These are phyloP conservation scores for Salix purpurea DNA, from an alignment of 345 rosid species.

Conservation along the genomic window DNA sequence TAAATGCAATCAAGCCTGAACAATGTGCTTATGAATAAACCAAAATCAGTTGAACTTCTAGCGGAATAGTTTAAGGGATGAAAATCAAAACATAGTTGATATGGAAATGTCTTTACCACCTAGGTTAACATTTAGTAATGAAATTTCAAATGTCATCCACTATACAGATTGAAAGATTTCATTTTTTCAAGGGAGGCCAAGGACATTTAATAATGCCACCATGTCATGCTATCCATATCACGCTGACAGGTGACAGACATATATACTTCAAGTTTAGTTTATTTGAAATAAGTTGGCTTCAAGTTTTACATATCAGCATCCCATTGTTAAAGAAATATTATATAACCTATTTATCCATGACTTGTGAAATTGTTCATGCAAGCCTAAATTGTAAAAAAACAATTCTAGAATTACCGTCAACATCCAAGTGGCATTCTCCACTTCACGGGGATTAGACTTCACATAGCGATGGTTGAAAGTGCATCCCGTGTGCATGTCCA, in stretches of 20 bases:
- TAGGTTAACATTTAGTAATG: neutral
- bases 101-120: neutral
- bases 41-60: neutral
- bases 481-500: conserved; percentile 75
- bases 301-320: neutral
- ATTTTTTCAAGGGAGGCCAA: neutral
- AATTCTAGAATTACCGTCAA: conserved; percentile 16
- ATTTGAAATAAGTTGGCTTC: neutral
- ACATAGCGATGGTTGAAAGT: conserved; percentile 80
- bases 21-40: neutral
- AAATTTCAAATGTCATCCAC: neutral
- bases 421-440: conserved; percentile 86
- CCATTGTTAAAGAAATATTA: neutral
- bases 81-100: neutral
- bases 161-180: neutral
- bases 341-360: neutral
- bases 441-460: conserved; percentile 76
- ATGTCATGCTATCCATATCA: neutral
- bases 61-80: neutral
- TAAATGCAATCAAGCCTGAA: neutral
- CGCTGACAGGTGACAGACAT: neutral
- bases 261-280: neutral
- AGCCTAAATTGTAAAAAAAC: neutral
- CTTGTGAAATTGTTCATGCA: neutral
- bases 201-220: neutral